phyloP scores from a whole-genome alignment of 2,329 filamentous ascomycete genomes.

The Verticillium tricorpus region DNA sequence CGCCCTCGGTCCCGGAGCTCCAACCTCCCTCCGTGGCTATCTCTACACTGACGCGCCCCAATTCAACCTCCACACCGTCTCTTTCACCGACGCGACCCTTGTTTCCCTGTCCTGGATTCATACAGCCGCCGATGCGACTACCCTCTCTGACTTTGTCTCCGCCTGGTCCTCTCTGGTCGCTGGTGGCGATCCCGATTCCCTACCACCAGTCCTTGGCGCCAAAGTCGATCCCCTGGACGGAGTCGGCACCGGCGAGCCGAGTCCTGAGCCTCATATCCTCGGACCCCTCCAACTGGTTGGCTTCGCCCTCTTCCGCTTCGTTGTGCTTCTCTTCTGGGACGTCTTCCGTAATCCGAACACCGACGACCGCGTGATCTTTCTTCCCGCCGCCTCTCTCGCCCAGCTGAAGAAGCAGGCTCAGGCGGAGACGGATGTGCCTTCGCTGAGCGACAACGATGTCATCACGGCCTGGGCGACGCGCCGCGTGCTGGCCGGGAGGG shows the following conservation, averaged over 20 bases:
- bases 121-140: slow-evolving; percentile 40
- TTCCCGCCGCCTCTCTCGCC: slow-evolving; percentile 26
- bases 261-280: background rate
- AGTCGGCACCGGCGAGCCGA: background rate
- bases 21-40: slow-evolving; percentile 30
- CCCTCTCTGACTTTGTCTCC: slow-evolving; percentile 31
- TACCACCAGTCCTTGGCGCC: slow-evolving; percentile 22
- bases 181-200: slow-evolving; percentile 35
- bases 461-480: slow-evolving; percentile 34
- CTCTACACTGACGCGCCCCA: slow-evolving; percentile 37
- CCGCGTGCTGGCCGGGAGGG: slow-evolving; percentile 9
- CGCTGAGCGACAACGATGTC: slow-evolving; percentile 41
- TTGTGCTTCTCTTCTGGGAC: slow-evolving; percentile 24
- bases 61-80: slow-evolving; percentile 40
- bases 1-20: slow-evolving; percentile 10
- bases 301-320: slow-evolving; percentile 23
- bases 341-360: slow-evolving; percentile 20
- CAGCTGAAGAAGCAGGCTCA: slow-evolving; percentile 21
- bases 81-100: slow-evolving; percentile 45
- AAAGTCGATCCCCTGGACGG: slow-evolving; percentile 27
- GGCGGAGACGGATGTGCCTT: slow-evolving; percentile 17
- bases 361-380: slow-evolving; percentile 30
- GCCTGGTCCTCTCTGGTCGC: slow-evolving; percentile 42
- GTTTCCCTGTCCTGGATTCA: slow-evolving; percentile 42
- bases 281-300: slow-evolving; percentile 15